These are phyloP conservation scores for Carex scoparia DNA, from an alignment of 176 grass and related monocot genomes.

Conservation along the genomic window DNA sequence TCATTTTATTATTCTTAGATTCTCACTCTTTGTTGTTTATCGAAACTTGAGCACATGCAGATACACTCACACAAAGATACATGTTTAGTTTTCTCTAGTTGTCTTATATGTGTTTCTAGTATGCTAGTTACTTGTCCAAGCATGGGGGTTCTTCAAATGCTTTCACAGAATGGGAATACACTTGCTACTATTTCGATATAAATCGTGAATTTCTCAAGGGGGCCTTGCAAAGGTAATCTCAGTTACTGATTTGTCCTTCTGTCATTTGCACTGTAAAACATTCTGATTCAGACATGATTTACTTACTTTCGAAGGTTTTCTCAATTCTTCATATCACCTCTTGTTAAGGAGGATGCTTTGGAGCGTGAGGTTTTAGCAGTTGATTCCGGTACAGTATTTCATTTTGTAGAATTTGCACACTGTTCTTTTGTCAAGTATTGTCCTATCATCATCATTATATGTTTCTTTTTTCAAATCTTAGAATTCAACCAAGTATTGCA, in stretches of 20 bases:
- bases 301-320: conserved; percentile 69
- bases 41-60: background rate
- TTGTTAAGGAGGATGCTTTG: conserved; percentile 92
- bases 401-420: conserved; percentile 19
- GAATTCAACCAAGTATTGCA: conserved; percentile 36
- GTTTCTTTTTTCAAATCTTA: background rate
- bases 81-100: background rate
- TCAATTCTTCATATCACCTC: conserved; percentile 95
- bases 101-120: conserved; percentile 46
- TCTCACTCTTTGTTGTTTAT: background rate
- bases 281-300: conserved; percentile 29
- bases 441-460: background rate
- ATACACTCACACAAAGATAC: background rate
- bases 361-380: conserved; percentile 91
- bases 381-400: conserved; percentile 65
- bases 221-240: conserved; percentile 74
- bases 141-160: conserved; percentile 94
- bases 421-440: background rate
- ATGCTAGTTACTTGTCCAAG: conserved; percentile 90
- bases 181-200: conserved; percentile 92
- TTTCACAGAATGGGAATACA: conserved; percentile 93
- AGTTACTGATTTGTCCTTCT: background rate
- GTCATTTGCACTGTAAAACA: conserved; percentile 10
- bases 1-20: background rate
- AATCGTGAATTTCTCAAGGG: conserved; percentile 69